Percentiles rank a stretch among this genome's conserved stretches.
Conservation (phyloP, 495 filamentous ascomycete genomes). For the Bathelium albidoporum region DNA sequence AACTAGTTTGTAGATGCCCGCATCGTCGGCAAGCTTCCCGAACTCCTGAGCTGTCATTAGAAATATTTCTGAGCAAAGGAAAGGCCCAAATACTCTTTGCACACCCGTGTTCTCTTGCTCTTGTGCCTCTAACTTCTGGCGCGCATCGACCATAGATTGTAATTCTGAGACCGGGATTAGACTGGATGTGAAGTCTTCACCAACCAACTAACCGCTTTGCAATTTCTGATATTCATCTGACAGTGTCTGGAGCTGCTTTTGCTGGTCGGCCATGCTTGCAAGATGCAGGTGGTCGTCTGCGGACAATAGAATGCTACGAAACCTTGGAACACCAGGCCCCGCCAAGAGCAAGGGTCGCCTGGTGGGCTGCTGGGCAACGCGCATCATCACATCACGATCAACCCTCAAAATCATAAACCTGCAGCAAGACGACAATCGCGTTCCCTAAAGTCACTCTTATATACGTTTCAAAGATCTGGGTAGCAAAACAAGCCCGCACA, state of each 20-base stretch:
- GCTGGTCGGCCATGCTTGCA: constrained; percentile 42
- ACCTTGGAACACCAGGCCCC: too few species aligned
- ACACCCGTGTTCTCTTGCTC: constrained; percentile 85
- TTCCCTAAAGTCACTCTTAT: too few species aligned
- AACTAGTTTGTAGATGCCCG: constrained; percentile 89
- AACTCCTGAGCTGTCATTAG: constrained; percentile 56
- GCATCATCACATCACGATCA: background rate
- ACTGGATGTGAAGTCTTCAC: background rate
- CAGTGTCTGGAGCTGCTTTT: constrained; percentile 64
- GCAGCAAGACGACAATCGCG: too few species aligned
- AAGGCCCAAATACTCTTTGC: constrained; percentile 48
- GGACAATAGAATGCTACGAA: background rate
- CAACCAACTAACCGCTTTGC: constrained; percentile 55
- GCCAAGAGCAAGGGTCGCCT: background rate
- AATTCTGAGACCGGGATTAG: constrained; percentile 52
- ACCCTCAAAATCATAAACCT: too few species aligned
- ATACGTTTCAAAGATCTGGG: too few species aligned
- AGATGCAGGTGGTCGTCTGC: background rate
- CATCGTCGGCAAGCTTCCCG: constrained; percentile 58
- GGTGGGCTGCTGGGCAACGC: background rate
- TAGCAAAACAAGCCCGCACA: too few species aligned
- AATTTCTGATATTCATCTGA: constrained; percentile 81
- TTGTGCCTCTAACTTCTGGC: constrained; percentile 89
- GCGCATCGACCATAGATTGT: constrained; percentile 60
- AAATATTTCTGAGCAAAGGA: background rate